Conservation (phyloP, 805 yeast species). For the Lipomyces orientalis region DNA sequence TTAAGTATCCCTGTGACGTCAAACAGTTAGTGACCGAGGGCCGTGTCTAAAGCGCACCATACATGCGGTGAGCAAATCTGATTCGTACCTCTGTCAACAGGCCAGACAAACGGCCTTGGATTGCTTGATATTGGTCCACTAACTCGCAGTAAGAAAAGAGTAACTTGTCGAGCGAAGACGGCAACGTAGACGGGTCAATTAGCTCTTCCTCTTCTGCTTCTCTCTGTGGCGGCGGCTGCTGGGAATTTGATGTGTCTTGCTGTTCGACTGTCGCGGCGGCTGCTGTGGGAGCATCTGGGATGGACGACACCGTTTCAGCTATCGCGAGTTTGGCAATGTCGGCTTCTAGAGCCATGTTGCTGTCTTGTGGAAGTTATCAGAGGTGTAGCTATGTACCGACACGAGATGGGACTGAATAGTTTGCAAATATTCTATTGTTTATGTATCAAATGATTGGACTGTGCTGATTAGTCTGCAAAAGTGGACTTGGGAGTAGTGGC, state of each 20-base stretch:
- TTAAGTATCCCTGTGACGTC: slow-evolving; percentile 23
- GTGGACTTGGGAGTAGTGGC: too few species aligned
- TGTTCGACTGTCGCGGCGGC: background rate
- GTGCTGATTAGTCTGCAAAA: background rate
- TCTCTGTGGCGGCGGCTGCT: background rate
- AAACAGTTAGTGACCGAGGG: background rate
- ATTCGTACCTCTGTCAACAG: slow-evolving; percentile 19
- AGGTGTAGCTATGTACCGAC: background rate
- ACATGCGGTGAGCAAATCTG: background rate
- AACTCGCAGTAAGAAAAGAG: slow-evolving; percentile 31
- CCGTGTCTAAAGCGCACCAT: background rate
- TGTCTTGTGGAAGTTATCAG: background rate
- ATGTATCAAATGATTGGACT: background rate
- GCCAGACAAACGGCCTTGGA: slow-evolving; percentile 13
- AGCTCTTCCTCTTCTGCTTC: slow-evolving; percentile 16
- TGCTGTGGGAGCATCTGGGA: background rate
- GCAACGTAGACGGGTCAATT: slow-evolving; percentile 19
- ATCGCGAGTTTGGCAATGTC: slow-evolving; percentile 18
- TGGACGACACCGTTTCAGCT: background rate
- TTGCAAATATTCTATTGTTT: background rate
- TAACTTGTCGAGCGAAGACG: slow-evolving; percentile 13
- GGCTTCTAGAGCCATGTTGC: slow-evolving; percentile 16
- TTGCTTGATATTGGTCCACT: slow-evolving; percentile 25
- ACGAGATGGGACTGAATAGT: background rate
- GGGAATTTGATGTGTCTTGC: background rate